Evolutionary conservation across 768 basidiomycete species (phyloP), one percentile per base, ranked within the genome.

Genomic region (Glaciozyma antarctica): DNA sequence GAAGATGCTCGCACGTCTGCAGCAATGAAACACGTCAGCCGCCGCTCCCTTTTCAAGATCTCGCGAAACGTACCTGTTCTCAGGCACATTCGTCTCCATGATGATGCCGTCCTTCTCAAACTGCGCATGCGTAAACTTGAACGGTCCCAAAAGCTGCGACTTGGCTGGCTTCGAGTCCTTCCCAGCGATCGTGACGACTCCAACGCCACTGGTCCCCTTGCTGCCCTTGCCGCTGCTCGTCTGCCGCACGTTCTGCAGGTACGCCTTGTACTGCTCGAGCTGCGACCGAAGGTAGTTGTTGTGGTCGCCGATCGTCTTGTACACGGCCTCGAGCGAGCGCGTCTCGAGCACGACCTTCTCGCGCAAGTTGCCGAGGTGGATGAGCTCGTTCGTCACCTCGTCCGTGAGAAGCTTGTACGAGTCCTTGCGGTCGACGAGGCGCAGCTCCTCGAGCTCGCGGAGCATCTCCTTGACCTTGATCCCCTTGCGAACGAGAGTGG

Each of bases 391-490:
- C 7, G 85, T 82, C 30, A 99, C 93, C 76, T 99, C 95, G 69
- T 99, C 95, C 73, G 93, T 90, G 88, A 99, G 93, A 66, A 99
- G 84, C 77, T 84, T 88, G 79, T 86, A 95, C 24, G 86, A 86
- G 73, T 99, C 95, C 52, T 75, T 58, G 24, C 81, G 80, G 55
- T 97, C 92, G 45, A 97, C 85, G 58, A 97, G 82, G 73, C 87
- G 87, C 58, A 85, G 82, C 75, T 93, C 88, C 76, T 97, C 94
- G 54, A 99, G 80, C 77, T 98, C 95, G 59, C 93, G 84, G 41
- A 99, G 80, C 88, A 99, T 94, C 80, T 97, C 93, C 81, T 98
- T 97, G 73, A 98, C 94, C 75, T 99, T 99, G 84, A 99, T 95
- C 43, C 95, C 95, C 75, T 87, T 91, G 48, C 94, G 85, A 38